These are phyloP conservation scores for Sporothrix brunneoviolacea DNA, from an alignment of 2,329 filamentous ascomycete genomes.

Conservation along the genomic window DNA sequence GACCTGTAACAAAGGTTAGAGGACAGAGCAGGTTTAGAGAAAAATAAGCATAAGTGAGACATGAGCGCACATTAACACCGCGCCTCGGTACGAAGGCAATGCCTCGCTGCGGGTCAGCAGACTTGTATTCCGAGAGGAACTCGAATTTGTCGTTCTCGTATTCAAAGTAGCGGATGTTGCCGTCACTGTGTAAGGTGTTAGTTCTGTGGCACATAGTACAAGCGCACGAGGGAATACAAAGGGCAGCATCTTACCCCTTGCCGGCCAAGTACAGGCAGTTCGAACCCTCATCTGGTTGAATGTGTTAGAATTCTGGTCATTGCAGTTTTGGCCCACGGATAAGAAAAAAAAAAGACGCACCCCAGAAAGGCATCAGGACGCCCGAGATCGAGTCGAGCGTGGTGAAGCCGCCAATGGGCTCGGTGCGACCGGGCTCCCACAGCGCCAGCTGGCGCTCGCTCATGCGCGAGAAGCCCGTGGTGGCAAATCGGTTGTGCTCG, in stretches of 20 bases:
- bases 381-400: slow-evolving; percentile 93
- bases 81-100: slow-evolving; percentile 92
- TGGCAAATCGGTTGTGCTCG: slow-evolving; percentile 91
- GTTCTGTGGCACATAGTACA: not conserved
- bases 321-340: too few species aligned
- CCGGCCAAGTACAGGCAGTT: slow-evolving; percentile 94
- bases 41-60: not conserved
- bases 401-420: slow-evolving; percentile 85
- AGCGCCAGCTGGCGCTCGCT: slow-evolving; percentile 93
- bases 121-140: slow-evolving; percentile 94
- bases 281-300: slow-evolving; percentile 66
- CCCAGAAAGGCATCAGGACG: slow-evolving; percentile 99
- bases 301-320: slow-evolving; percentile 24
- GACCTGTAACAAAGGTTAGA: slow-evolving; percentile 40
- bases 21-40: not conserved
- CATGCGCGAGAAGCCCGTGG: slow-evolving; percentile 97
- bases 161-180: slow-evolving; percentile 98
- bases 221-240: not conserved
- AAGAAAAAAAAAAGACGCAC: slow-evolving; percentile 27
- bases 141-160: slow-evolving; percentile 99
- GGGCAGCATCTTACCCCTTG: slow-evolving; percentile 70
- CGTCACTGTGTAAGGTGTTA: slow-evolving; percentile 55
- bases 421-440: slow-evolving; percentile 82
- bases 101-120: slow-evolving; percentile 87
- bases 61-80: slow-evolving; percentile 68